A percentile compares a stretch with the other conserved stretches of the same genome.
Evolutionary conservation across 1,139 yeast genomes (phyloP).

Genomic region (Saccharomyces hybrid): DNA sequence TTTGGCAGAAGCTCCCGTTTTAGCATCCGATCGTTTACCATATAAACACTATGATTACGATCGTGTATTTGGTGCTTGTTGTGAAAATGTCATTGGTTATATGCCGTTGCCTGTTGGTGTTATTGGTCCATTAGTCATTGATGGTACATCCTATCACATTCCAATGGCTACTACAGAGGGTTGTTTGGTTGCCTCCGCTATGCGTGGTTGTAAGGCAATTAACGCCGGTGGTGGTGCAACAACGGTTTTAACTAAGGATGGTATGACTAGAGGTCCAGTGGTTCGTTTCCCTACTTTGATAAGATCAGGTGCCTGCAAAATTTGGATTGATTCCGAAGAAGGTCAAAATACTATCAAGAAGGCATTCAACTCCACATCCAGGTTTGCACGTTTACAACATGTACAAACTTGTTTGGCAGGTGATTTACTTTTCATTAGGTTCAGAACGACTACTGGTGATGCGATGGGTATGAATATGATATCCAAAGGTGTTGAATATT

Average conservation of each 20-base stretch:
- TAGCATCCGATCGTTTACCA: constrained; percentile 68
- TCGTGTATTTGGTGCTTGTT: constrained; percentile 96
- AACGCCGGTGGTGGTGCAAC: constrained; percentile 95
- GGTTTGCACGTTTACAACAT: constrained; percentile 91
- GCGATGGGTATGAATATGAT: constrained; percentile 99
- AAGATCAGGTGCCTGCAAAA: constrained; percentile 90
- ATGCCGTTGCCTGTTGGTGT: constrained; percentile 96
- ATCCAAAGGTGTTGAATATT: constrained; percentile 90
- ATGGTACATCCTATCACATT: constrained; percentile 75
- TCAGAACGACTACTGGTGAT: constrained; percentile 96
- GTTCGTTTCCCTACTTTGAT: constrained; percentile 73
- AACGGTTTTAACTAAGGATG: constrained; percentile 88
- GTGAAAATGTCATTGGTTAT: constrained; percentile 95
- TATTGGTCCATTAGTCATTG: constrained; percentile 92
- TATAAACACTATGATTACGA: constrained; percentile 81
- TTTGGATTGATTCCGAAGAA: constrained; percentile 93
- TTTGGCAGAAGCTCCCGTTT: constrained; percentile 72
- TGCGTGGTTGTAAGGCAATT: constrained; percentile 98
- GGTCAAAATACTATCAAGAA: constrained; percentile 76
- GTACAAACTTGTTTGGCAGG: constrained; percentile 96
- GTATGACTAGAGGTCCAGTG: constrained; percentile 99
- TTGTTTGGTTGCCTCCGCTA: constrained; percentile 93
- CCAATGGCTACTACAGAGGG: constrained; percentile 99
- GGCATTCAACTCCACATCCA: constrained; percentile 92
- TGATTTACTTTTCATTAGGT: constrained; percentile 74